Conservation (phyloP, 208 protist species). For the Crithidia thermophila region DNA sequence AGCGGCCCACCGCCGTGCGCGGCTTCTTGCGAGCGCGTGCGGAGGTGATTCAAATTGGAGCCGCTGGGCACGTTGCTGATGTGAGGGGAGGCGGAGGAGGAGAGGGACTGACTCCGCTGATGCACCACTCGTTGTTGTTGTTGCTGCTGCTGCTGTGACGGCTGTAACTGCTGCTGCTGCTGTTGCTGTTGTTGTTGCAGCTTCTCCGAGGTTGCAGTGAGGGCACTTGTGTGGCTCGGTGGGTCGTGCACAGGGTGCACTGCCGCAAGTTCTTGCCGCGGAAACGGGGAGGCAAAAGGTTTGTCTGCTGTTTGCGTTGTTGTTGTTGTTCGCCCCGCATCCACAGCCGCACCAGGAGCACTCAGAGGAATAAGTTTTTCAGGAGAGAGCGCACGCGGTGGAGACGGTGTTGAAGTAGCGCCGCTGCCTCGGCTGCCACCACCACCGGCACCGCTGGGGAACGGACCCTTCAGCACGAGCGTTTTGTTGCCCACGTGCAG, state of each 20-base stretch:
- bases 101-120: constrained; percentile 2
- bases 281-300: too few species aligned
- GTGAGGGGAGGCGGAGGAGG: background rate
- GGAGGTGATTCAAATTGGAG: background rate
- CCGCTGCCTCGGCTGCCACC: background rate
- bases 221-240: background rate
- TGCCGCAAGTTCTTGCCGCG: too few species aligned
- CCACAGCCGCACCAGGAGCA: background rate
- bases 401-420: background rate
- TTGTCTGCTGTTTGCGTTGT: too few species aligned
- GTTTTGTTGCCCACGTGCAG: background rate
- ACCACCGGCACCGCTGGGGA: background rate
- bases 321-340: background rate
- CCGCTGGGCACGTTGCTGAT: background rate
- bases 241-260: too few species aligned
- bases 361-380: background rate
- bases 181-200: background rate
- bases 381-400: background rate
- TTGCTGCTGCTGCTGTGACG: background rate
- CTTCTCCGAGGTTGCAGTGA: background rate
- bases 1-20: background rate
- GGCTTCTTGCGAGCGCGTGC: background rate
- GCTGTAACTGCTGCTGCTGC: background rate
- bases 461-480: background rate
- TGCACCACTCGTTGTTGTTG: background rate